These are phyloP conservation scores for Tuctoria greenei DNA, from an alignment of 176 grass and related monocot genomes.

Conservation along the genomic window DNA sequence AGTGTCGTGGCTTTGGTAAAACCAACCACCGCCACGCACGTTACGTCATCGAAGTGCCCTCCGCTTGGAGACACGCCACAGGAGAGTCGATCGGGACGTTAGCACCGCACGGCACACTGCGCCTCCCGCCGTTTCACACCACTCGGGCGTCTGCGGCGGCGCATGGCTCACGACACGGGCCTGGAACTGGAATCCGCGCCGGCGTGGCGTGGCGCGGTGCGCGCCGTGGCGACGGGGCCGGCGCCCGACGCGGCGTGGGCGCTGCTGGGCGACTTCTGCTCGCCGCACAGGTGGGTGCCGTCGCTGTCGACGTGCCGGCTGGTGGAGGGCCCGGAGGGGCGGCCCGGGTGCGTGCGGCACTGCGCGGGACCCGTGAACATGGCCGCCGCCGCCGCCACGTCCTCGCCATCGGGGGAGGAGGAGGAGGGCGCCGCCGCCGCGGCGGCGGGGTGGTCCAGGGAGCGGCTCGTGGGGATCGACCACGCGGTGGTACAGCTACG, in stretches of 20 bases:
- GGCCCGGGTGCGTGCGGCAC: conserved; percentile 67
- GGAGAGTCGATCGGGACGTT: background rate
- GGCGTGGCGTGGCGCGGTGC: conserved; percentile 55
- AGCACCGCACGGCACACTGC: background rate
- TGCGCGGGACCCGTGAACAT: conserved; percentile 61
- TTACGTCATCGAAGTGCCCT: background rate
- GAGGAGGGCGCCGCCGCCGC: background rate
- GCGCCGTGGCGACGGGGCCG: conserved; percentile 42
- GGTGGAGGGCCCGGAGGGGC: conserved; percentile 48
- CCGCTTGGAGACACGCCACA: background rate
- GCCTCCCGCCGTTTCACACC: background rate
- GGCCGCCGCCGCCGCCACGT: conserved; percentile 11
- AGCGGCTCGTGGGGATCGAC: conserved; percentile 55
- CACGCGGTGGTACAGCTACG: conserved; percentile 54
- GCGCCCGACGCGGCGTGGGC: conserved; percentile 57
- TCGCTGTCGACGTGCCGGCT: conserved; percentile 46
- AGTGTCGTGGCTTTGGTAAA: background rate
- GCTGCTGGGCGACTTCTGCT: conserved; percentile 61
- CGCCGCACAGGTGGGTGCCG: conserved; percentile 61
- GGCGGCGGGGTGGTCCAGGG: conserved; percentile 65
- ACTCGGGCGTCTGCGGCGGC: background rate
- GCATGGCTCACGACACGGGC: conserved; percentile 14
- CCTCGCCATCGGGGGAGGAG: background rate
- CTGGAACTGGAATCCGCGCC: background rate
- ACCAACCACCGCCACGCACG: background rate